Evolutionary conservation across 2,329 filamentous ascomycete genomes (phyloP).

Genomic region (Drechslerella stenobrocha): DNA sequence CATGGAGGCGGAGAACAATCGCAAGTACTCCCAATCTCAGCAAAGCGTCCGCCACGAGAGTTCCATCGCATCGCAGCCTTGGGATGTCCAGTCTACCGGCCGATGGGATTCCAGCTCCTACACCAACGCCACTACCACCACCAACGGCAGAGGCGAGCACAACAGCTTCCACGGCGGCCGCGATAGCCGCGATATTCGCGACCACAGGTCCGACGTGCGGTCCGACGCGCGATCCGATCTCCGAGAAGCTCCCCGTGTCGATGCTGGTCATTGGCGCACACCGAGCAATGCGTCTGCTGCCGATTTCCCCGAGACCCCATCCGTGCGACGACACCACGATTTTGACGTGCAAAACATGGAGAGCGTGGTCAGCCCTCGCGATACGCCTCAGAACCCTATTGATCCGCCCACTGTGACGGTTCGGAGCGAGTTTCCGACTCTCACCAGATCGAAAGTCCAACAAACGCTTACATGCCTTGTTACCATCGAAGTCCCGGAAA

Average conservation of each 20-base stretch:
- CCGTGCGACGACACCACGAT: conserved; percentile 69
- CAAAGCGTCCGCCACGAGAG: conserved; percentile 39
- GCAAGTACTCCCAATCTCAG: conserved; percentile 42
- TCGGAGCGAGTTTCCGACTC: conserved; percentile 92
- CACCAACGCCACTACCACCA: conserved; percentile 60
- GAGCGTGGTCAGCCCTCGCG: conserved; percentile 73
- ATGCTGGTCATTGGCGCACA: conserved; percentile 53
- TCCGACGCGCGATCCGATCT: conserved; percentile 5
- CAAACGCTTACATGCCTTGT: conserved; percentile 92
- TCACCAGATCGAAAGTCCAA: conserved; percentile 87
- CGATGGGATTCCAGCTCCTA: conserved; percentile 50
- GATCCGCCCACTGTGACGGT: conserved; percentile 89
- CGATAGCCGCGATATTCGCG: conserved; percentile 38
- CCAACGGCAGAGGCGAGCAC: conserved; percentile 51
- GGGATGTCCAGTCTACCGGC: conserved; percentile 35
- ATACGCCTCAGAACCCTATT: conserved; percentile 75
- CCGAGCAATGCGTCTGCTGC: conserved; percentile 69
- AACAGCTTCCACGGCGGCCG: conserved; percentile 24
- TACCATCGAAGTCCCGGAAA: conserved; percentile 89
- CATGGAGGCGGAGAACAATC: conserved; percentile 33
- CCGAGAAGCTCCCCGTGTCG: conserved; percentile 47
- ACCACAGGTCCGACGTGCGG: not conserved
- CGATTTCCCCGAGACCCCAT: conserved; percentile 61
- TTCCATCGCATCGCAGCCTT: conserved; percentile 22
- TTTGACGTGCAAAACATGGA: conserved; percentile 98